Base-by-base conservation (phyloP, 2,329 filamentous ascomycete genomes). In the Metarhizium album region DNA sequence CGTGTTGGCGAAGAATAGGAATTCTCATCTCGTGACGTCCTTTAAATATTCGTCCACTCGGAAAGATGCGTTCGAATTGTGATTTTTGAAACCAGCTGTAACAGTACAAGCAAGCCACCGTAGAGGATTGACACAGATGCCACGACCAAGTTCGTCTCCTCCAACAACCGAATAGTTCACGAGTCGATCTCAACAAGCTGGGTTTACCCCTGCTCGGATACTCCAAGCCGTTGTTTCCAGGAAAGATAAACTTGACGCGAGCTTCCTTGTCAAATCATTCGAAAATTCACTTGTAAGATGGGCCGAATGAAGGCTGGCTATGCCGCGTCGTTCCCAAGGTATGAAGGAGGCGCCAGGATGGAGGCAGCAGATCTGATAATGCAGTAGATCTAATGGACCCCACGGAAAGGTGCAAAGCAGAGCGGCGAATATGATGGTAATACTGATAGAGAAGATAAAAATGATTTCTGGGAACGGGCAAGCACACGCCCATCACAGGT, bases 381-480 rank as follows among this genome's bases (percentile, higher is more conserved):
- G n/a, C 27, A 29, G 11, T 11, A 29, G 11, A 9, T 40, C 16
- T 23, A 24, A 24, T 23, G 22, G 22, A 27, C 20, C 11, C n/a
- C n/a, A n/a, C n/a, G n/a, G 16, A 13, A 24, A 43, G 40, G 20
- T 23, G 22, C 9, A 9, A 9, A 8, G 40, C 3, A 22, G 4
- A 23, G 13, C 18, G 22, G 16, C 23, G 31, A 35, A 52, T 38
- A 48, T 18, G 16, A 38, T 3, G 22, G 16, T 18, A 24, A 24
- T 48, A 51, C 20, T 13, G 35, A 31, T 20, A n/a, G n/a, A n/a
- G n/a, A n/a, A n/a, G 22, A n/a, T 18, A 24, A 24, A 52, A 51
- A 27, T 13, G 35, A 31, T 20, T 46, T 23, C 18, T 27, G 23
- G 9, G 16, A 23, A 24, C 14, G 40, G 22, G 4, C 4, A 43